Conservation (phyloP, 495 filamentous ascomycete species). For the Apiosordaria backusii region DNA sequence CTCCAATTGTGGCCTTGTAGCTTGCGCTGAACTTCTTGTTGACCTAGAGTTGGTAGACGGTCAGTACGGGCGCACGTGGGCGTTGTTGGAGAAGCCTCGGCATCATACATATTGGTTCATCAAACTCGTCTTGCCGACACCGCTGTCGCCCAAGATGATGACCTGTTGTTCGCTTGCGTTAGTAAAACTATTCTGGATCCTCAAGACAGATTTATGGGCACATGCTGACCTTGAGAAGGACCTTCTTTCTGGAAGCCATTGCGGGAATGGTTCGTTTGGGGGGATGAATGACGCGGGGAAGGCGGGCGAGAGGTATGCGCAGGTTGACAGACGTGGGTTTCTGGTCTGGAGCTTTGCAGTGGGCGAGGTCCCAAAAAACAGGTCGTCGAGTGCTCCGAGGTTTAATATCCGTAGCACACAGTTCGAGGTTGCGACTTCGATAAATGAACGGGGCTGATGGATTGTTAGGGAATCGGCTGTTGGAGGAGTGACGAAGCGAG, state of each 20-base stretch:
- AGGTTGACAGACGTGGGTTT: background rate
- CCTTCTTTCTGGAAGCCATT: constrained; percentile 96
- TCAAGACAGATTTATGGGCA: constrained; percentile 1
- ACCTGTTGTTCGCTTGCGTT: constrained; percentile 56
- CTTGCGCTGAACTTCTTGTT: constrained; percentile 99
- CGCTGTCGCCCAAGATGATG: constrained; percentile 96
- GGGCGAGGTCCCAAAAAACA: background rate
- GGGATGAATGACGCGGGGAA: constrained; percentile 16
- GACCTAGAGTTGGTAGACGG: constrained; percentile 61
- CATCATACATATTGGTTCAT: constrained; percentile 98
- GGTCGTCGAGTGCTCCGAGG: no score
- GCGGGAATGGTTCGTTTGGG: constrained; percentile 18
- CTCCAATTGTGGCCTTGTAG: constrained; percentile 99
- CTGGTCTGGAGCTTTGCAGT: background rate
- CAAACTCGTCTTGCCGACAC: constrained; percentile 97
- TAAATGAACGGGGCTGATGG: constrained; percentile 20
- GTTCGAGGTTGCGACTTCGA: constrained; percentile 8
- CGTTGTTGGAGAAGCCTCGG: constrained; percentile 36
- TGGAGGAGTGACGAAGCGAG: constrained; percentile 26
- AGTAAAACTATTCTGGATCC: constrained; percentile 6
- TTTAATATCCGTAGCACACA: background rate
- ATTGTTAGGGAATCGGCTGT: constrained; percentile 20
- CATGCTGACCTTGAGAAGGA: constrained; percentile 78
- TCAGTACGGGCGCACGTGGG: constrained; percentile 13
- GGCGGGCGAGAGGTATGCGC: background rate